These are phyloP conservation scores for Pseudogymnoascus sp. DNA, from an alignment of 2,329 filamentous ascomycete species.

Conservation along the genomic window DNA sequence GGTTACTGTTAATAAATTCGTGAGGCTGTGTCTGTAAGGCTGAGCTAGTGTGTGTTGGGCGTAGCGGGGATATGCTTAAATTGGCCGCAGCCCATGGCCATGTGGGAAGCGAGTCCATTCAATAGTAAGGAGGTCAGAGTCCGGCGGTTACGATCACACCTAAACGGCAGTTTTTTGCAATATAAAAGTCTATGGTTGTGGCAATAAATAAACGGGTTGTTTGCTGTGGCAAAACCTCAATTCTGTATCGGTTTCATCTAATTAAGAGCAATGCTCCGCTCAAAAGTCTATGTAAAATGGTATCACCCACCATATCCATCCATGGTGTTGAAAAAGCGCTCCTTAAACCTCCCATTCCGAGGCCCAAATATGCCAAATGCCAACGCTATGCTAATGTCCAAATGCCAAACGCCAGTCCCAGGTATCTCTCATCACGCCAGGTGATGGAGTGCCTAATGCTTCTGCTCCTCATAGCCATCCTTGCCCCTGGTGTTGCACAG, in stretches of 20 bases:
- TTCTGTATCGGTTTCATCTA: background rate
- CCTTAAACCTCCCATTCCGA: background rate
- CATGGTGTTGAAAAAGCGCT: background rate
- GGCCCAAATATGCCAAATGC: background rate
- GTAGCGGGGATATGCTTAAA: background rate
- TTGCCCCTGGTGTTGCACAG: background rate
- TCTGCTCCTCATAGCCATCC: background rate
- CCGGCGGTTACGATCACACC: background rate
- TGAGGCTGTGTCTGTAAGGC: background rate
- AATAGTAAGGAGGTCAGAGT: background rate
- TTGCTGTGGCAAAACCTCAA: background rate
- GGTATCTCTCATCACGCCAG: background rate
- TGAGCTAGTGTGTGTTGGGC: background rate
- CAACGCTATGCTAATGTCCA: background rate
- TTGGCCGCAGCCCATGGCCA: background rate
- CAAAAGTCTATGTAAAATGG: background rate
- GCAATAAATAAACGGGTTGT: background rate
- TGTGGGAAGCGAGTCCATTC: background rate
- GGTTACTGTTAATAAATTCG: background rate
- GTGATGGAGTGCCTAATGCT: background rate
- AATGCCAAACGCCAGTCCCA: background rate
- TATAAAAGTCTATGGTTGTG: background rate
- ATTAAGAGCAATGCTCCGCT: background rate
- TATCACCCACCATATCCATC: background rate
- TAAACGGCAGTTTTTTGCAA: background rate